Conservation (phyloP, 1,139 yeast species). For the Kodamaea anthophila region DNA sequence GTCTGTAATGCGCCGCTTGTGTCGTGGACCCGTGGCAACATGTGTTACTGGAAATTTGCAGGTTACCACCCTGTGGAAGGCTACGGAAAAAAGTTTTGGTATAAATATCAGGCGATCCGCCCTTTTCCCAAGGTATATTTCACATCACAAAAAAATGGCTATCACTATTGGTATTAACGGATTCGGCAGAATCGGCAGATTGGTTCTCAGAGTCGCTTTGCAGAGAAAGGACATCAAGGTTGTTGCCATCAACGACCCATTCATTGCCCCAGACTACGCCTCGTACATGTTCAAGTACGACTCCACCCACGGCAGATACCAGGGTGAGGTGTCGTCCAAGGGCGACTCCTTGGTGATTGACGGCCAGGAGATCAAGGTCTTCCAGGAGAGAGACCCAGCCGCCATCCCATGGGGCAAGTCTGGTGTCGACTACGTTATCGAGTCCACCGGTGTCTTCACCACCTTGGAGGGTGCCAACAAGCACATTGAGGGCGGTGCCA, state of each 20-base stretch:
- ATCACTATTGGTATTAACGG: conserved; percentile 71
- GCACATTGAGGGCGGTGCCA: conserved; percentile 82
- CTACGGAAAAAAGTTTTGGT: conserved; percentile 5
- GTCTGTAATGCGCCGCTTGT: conserved; percentile 1
- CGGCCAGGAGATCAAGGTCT: conserved; percentile 63
- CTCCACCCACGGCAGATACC: conserved; percentile 76
- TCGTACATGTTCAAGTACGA: conserved; percentile 87
- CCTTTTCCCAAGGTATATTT: conserved; percentile 4
- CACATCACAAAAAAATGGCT: conserved; percentile 17
- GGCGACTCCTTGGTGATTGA: conserved; percentile 56
- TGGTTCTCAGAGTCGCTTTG: conserved; percentile 75
- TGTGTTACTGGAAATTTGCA: conserved; percentile 1
- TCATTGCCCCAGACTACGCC: conserved; percentile 77
- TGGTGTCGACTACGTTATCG: conserved; percentile 76
- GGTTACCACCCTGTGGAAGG: conserved; percentile 4
- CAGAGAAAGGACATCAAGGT: conserved; percentile 65
- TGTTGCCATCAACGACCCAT: conserved; percentile 80
- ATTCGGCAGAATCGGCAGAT: conserved; percentile 86
- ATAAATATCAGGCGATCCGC: conserved; percentile 9
- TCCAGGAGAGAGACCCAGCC: conserved; percentile 75
- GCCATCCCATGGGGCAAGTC: conserved; percentile 75
- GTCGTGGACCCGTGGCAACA: conserved; percentile 5
- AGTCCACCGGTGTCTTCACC: conserved; percentile 89
- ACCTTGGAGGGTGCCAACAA: conserved; percentile 68
- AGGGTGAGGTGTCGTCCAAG: conserved; percentile 59